Conservation (phyloP, 768 basidiomycete genomes). For the Boletus vermiculosoides region DNA sequence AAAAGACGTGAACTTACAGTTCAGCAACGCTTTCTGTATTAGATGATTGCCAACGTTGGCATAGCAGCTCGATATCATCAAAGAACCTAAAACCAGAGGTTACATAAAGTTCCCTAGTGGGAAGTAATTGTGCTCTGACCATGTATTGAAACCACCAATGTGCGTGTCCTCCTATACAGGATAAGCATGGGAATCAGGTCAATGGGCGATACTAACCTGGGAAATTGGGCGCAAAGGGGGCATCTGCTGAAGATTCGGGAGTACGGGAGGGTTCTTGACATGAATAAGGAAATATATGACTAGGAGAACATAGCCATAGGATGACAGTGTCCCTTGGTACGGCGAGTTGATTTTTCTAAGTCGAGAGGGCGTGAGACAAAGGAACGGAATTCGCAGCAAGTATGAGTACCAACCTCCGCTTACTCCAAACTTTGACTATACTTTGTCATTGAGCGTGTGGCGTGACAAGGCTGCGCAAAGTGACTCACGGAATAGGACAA, state of each 20-base stretch:
- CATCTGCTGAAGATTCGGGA: constrained; percentile 95
- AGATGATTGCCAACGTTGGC: constrained; percentile 91
- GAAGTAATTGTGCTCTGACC: constrained; percentile 41
- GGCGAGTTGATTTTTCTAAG: constrained; percentile 96
- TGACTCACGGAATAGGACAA: constrained; percentile 93
- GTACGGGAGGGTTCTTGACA: constrained; percentile 94
- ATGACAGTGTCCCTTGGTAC: constrained; percentile 93
- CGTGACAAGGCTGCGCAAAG: constrained; percentile 13
- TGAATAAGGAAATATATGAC: constrained; percentile 98
- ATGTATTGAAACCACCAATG: constrained; percentile 78
- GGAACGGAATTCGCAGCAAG: not conserved
- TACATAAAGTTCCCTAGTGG: constrained; percentile 13
- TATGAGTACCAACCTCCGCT: constrained; percentile 60
- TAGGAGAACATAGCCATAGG: constrained; percentile 96
- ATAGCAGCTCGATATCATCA: constrained; percentile 91
- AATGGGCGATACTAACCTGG: constrained; percentile 44
- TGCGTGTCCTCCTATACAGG: constrained; percentile 69
- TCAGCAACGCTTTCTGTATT: constrained; percentile 93
- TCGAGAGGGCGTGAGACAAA: constrained; percentile 1
- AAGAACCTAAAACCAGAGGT: constrained; percentile 67
- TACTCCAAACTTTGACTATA: constrained; percentile 98
- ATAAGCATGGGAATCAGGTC: constrained; percentile 13
- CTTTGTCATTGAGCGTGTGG: constrained; percentile 11
- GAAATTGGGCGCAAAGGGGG: constrained; percentile 86
- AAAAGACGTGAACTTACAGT: constrained; percentile 52